Evolutionary conservation across 371 early-diverging fungal species (phyloP).

Genomic region (Ordospora pajunii): DNA sequence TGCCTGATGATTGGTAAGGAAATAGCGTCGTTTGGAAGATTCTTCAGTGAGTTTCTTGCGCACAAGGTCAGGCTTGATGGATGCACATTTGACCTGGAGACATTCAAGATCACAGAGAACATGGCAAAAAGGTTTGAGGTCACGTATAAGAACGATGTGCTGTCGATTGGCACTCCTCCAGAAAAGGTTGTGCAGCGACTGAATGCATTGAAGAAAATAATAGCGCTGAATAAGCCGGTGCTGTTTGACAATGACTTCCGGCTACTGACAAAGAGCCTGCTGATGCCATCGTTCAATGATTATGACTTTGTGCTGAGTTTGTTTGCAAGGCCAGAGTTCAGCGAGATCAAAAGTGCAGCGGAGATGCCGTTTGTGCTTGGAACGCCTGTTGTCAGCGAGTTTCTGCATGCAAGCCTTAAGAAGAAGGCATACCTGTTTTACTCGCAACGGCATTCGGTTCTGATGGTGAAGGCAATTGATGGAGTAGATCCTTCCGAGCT

Average conservation of each 20-base stretch:
- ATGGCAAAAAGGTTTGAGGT: neutral
- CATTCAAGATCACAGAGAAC: neutral
- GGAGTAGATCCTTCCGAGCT: neutral
- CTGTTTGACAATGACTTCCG: neutral
- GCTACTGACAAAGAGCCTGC: neutral
- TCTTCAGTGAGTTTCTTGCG: slow-evolving; percentile 16
- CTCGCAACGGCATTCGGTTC: neutral
- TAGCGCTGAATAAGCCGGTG: neutral
- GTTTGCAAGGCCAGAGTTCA: slow-evolving; percentile 1
- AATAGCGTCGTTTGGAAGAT: slow-evolving; percentile 16
- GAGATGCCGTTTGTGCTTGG: neutral
- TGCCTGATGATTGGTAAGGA: slow-evolving; percentile 2
- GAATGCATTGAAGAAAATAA: neutral
- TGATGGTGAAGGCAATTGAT: slow-evolving; percentile 34
- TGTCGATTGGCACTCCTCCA: neutral
- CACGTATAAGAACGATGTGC: neutral
- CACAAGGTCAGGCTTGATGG: neutral
- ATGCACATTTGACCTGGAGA: neutral
- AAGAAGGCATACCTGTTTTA: slow-evolving; percentile 30
- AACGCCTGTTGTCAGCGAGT: neutral
- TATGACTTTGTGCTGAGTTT: slow-evolving; percentile 45
- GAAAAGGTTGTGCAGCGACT: neutral
- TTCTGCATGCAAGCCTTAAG: neutral
- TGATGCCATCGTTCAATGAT: slow-evolving; percentile 5
- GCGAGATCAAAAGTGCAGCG: neutral